phyloP scores from a whole-genome alignment of 2,329 filamentous ascomycete species.

The Alternaria dauci region DNA sequence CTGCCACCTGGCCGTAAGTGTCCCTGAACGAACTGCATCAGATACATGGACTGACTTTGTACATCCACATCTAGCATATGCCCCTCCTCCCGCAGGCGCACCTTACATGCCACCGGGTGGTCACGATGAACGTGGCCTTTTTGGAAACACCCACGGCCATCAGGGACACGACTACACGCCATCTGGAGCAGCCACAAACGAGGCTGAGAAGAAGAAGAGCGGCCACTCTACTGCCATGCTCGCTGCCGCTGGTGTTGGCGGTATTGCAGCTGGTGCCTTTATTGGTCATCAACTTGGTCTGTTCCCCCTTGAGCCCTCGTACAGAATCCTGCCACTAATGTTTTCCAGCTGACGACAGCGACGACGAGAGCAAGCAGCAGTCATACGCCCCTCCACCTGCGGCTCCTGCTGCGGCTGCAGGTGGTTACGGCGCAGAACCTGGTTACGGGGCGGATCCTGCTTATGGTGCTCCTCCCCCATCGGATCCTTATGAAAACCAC shows the following conservation, averaged over 20 bases:
- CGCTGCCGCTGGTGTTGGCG: conserved; percentile 65
- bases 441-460: conserved; percentile 20
- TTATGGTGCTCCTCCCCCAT: conserved; percentile 21
- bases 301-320: conserved; percentile 28
- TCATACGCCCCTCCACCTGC: conserved; percentile 26
- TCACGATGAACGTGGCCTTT: conserved; percentile 40
- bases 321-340: conserved; percentile 16
- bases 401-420: conserved; percentile 24
- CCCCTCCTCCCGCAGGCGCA: conserved; percentile 41
- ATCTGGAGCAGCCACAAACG: conserved; percentile 33
- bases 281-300: conserved; percentile 65
- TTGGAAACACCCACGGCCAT: conserved; percentile 39
- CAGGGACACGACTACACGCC: conserved; percentile 37
- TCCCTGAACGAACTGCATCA: no score
- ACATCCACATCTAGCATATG: conserved; percentile 26
- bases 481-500: conserved; percentile 26
- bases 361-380: conserved; percentile 41
- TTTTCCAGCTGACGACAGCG: conserved; percentile 33
- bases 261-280: conserved; percentile 67
- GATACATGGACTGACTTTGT: no score
- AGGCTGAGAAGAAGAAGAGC: conserved; percentile 52
- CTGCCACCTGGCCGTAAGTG: conserved; percentile 35
- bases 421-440: conserved; percentile 20
- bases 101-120: conserved; percentile 32
- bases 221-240: conserved; percentile 59